These are phyloP conservation scores for Sonneratia alba DNA, from an alignment of 345 rosid genomes.

Conservation along the genomic window DNA sequence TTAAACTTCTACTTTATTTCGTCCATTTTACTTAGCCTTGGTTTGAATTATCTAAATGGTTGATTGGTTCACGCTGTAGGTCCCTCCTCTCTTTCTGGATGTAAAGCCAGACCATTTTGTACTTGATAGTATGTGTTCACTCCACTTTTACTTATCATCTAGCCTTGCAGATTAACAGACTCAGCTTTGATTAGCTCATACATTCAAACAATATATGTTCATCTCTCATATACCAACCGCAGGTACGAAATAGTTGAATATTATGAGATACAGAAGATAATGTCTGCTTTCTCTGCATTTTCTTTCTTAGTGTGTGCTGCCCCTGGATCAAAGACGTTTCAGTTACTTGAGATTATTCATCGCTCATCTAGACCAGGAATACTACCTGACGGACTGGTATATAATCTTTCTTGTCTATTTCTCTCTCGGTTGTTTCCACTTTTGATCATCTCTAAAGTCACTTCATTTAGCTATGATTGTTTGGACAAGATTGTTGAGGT, in stretches of 20 bases:
- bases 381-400: slow-evolving; percentile 76
- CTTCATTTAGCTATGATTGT: neutral
- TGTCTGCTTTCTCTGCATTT: slow-evolving; percentile 7
- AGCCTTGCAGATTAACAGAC: neutral
- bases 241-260: neutral
- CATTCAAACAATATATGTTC: neutral
- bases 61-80: slow-evolving; percentile 31
- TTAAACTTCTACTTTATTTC: neutral
- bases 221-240: neutral
- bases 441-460: neutral
- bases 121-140: slow-evolving; percentile 66
- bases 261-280: neutral
- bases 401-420: slow-evolving; percentile 7
- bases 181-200: neutral
- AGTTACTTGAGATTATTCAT: slow-evolving; percentile 79
- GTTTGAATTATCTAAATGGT: slow-evolving; percentile 3
- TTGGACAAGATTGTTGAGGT: neutral
- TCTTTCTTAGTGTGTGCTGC: slow-evolving; percentile 82
- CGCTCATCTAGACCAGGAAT: slow-evolving; percentile 53
- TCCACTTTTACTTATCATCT: neutral
- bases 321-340: slow-evolving; percentile 97
- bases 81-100: slow-evolving; percentile 91
- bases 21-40: neutral
- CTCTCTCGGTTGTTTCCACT: neutral
- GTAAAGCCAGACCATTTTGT: slow-evolving; percentile 69